Percentiles rank a stretch among this genome's conserved stretches.
Evolutionary conservation across 106 monocot species (phyloP).

Genomic region (Dendrobium officinale): DNA sequence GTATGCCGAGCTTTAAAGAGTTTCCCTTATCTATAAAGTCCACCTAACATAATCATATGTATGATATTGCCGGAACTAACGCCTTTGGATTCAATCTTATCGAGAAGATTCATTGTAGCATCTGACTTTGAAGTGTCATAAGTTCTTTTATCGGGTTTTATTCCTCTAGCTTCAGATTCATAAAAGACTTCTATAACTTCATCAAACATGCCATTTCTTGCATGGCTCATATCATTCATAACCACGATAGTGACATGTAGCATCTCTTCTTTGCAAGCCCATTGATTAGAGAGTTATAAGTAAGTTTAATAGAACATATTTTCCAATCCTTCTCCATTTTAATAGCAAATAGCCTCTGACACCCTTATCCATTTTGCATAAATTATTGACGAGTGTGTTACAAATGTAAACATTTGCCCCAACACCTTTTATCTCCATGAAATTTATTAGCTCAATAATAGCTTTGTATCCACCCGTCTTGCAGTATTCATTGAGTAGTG

Average conservation of each 20-base stretch:
- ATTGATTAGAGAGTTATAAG: conserved; percentile 60
- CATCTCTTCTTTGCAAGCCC: conserved; percentile 67
- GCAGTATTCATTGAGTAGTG: conserved; percentile 52
- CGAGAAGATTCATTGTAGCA: conserved; percentile 31
- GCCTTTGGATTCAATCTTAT: conserved; percentile 37
- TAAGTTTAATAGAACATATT: conserved; percentile 35
- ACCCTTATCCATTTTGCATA: conserved; percentile 47
- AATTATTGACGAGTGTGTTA: conserved; percentile 39
- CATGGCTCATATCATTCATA: conserved; percentile 42
- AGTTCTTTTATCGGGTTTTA: conserved; percentile 32
- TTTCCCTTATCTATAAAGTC: conserved; percentile 42
- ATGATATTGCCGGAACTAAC: conserved; percentile 30
- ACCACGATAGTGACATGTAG: conserved; percentile 22
- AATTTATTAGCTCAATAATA: conserved; percentile 31
- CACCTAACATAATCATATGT: conserved; percentile 60
- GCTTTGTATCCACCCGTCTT: conserved; percentile 42
- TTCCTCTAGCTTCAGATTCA: conserved; percentile 42
- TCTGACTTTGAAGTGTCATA: conserved; percentile 42
- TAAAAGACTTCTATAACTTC: conserved; percentile 32
- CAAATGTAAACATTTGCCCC: conserved; percentile 48
- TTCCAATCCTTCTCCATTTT: conserved; percentile 38
- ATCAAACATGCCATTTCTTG: conserved; percentile 25
- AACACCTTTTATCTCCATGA: conserved; percentile 38
- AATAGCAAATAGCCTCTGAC: conserved; percentile 53
- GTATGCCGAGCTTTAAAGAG: conserved; percentile 28